phyloP scores from a whole-genome alignment of 1,284 basidiomycete genomes.

The Mycena sp. region DNA sequence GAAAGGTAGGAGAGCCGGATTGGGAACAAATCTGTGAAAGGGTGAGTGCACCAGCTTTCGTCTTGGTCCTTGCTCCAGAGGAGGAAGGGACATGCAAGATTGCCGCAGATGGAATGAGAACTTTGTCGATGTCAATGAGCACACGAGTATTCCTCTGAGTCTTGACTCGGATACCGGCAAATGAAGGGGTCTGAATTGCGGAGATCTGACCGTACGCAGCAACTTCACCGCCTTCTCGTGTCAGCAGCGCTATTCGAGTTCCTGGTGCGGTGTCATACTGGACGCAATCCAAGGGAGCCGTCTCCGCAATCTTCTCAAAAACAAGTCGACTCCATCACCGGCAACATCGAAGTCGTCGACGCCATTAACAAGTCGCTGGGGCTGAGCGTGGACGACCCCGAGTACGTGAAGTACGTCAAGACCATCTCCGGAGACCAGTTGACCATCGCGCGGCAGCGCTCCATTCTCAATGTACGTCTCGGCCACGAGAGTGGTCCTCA shows the following conservation, averaged over 20 bases:
- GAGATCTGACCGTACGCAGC: not conserved
- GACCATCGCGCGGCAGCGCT: constrained; percentile 38
- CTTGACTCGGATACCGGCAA: not conserved
- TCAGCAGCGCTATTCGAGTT: not conserved
- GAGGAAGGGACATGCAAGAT: not conserved
- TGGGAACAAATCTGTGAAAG: not conserved
- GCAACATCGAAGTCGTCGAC: constrained; percentile 42
- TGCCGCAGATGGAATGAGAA: not conserved
- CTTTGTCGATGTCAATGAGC: not conserved
- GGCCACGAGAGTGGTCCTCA: constrained; percentile 38
- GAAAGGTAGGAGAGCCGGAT: not conserved
- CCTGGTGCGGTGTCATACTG: not conserved
- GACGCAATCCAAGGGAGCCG: not conserved
- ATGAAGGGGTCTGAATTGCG: not conserved
- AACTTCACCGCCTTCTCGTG: not conserved
- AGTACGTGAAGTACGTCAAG: constrained; percentile 18
- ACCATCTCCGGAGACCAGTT: constrained; percentile 43
- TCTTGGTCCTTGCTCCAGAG: not conserved
- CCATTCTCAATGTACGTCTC: constrained; percentile 32
- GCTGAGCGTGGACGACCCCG: constrained; percentile 2
- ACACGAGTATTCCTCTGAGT: not conserved
- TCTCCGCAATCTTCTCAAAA: not conserved
- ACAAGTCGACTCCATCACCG: constrained; percentile 27
- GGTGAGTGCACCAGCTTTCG: not conserved
- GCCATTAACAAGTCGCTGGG: constrained; percentile 34